phyloP scores from a whole-genome alignment of 495 filamentous ascomycete genomes.

The Penicillium dipodomyicola region DNA sequence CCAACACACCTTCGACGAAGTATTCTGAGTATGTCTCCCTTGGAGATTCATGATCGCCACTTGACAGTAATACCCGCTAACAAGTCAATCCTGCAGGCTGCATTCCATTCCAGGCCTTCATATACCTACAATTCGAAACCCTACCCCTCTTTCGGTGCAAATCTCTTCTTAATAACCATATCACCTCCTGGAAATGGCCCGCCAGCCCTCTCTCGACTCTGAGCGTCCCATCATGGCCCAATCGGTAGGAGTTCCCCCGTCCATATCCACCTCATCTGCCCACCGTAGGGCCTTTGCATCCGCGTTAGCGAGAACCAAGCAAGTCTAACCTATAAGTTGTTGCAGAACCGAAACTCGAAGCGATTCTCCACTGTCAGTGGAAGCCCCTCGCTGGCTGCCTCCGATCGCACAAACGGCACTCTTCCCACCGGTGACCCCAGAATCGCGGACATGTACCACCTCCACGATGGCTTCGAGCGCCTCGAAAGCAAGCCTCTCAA shows the following conservation, averaged over 20 bases:
- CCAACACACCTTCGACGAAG: too few species aligned
- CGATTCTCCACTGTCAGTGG: slow-evolving; percentile 81
- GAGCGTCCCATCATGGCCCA: slow-evolving; percentile 74
- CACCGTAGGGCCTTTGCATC: background rate
- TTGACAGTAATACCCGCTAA: background rate
- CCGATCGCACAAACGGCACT: slow-evolving; percentile 58
- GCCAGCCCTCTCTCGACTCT: slow-evolving; percentile 69
- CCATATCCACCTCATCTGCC: slow-evolving; percentile 10
- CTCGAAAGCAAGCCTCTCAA: slow-evolving; percentile 86
- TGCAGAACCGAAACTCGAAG: slow-evolving; percentile 63
- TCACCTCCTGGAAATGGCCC: slow-evolving; percentile 39
- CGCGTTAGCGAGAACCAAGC: background rate
- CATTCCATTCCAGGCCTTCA: background rate
- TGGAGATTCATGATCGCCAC: background rate
- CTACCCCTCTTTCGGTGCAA: background rate
- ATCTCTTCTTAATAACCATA: background rate
- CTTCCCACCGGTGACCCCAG: slow-evolving; percentile 56
- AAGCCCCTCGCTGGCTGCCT: slow-evolving; percentile 67
- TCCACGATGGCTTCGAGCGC: slow-evolving; percentile 79
- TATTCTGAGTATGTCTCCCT: slow-evolving; percentile 1
- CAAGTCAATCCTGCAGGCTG: background rate
- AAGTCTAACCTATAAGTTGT: slow-evolving; percentile 18
- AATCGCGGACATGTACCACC: slow-evolving; percentile 71
- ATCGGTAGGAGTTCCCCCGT: slow-evolving; percentile 54
- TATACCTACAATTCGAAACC: background rate